phyloP scores from a whole-genome alignment of 345 rosid species.

The Camelina laxa region DNA sequence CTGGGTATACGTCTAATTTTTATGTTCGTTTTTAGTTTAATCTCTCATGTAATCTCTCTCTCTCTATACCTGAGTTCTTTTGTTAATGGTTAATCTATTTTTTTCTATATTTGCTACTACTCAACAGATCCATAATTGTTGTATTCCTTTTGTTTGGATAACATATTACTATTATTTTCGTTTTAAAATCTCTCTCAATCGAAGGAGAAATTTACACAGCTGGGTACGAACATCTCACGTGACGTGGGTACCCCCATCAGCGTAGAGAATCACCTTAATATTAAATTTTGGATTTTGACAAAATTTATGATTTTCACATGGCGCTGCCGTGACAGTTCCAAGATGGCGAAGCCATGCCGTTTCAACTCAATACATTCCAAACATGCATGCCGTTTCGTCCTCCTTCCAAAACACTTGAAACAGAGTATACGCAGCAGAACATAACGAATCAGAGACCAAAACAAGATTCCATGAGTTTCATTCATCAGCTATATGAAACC shows the following conservation, averaged over 20 bases:
- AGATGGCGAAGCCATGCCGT: conserved; percentile 12
- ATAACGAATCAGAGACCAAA: conserved; percentile 11
- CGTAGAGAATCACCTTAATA: conserved; percentile 23
- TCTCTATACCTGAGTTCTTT: background rate
- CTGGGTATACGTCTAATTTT: conserved; percentile 39
- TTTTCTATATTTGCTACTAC: background rate
- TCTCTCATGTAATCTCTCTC: conserved; percentile 28
- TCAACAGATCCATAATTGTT: background rate
- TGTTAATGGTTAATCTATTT: conserved; percentile 25
- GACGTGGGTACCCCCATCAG: conserved; percentile 30
- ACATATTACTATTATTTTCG: background rate
- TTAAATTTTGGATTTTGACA: conserved; percentile 18
- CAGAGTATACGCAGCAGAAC: background rate
- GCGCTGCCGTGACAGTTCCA: conserved; percentile 10
- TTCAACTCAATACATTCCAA: background rate
- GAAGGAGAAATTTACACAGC: conserved; percentile 23
- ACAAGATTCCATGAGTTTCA: conserved; percentile 9
- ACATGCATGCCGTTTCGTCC: conserved; percentile 19
- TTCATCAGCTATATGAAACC: conserved; percentile 32
- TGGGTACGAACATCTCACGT: conserved; percentile 44
- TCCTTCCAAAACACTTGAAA: background rate
- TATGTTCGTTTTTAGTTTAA: background rate
- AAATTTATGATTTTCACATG: conserved; percentile 37
- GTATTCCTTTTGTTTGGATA: background rate
- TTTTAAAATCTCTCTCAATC: background rate